Conservation (phyloP, 768 basidiomycete genomes). For the Lactifluus piperatus region DNA sequence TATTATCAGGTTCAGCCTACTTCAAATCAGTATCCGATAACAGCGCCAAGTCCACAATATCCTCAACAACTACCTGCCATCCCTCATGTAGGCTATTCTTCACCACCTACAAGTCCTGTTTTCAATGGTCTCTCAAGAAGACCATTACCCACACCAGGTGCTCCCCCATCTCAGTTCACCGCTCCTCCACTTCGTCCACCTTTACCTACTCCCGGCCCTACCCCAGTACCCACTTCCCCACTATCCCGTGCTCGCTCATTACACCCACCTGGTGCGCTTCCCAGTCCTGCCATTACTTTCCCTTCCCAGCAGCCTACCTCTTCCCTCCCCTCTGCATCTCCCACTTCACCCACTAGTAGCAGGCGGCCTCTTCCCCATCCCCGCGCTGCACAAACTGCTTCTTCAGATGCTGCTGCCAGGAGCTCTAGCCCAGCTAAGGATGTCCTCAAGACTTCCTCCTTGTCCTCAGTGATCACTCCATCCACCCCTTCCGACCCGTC, state of each 20-base stretch:
- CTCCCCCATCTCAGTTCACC: constrained; percentile 1
- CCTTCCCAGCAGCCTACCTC: not conserved
- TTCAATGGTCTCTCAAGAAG: constrained; percentile 12
- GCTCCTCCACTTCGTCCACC: constrained; percentile 11
- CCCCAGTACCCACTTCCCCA: constrained; percentile 12
- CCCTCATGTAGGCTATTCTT: constrained; percentile 4
- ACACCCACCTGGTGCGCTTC: constrained; percentile 1
- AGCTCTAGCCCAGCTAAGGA: constrained; percentile 17
- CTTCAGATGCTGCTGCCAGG: not conserved
- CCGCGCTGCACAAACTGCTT: not conserved
- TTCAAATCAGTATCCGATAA: constrained; percentile 1
- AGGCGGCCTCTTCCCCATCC: constrained; percentile 19
- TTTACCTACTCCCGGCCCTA: constrained; percentile 20
- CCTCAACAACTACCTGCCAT: constrained; percentile 8
- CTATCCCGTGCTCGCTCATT: not conserved
- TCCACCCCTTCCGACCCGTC: not conserved
- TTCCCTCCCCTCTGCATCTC: constrained; percentile 8
- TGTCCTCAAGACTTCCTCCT: constrained; percentile 1
- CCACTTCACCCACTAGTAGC: constrained; percentile 14
- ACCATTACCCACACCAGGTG: constrained; percentile 20
- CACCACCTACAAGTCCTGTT: constrained; percentile 17
- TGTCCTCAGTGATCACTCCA: not conserved
- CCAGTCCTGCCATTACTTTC: not conserved
- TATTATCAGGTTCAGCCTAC: not conserved
- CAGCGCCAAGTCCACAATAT: constrained; percentile 21